Conservation (phyloP, 805 yeast genomes). For the Candida hispaniensis region DNA sequence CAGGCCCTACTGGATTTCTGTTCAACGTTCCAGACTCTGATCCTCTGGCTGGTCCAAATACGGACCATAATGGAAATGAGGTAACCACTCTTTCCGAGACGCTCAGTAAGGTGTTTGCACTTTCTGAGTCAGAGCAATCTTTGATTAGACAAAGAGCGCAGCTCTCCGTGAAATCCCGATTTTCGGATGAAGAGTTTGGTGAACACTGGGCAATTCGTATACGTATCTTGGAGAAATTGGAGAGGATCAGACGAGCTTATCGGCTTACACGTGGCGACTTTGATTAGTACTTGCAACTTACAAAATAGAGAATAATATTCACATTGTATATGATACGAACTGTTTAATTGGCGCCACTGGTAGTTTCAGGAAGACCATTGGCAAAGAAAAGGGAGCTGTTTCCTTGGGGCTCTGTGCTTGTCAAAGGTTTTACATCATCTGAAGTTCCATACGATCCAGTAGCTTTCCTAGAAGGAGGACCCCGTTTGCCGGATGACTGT, state of each 20-base stretch:
- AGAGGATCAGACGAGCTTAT: slow-evolving; percentile 19
- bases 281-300: slow-evolving; percentile 19
- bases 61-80: slow-evolving; percentile 9
- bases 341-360: slow-evolving; percentile 22
- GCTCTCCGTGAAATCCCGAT: slow-evolving; percentile 35
- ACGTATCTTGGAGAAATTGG: slow-evolving; percentile 21
- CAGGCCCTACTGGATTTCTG: slow-evolving; percentile 54
- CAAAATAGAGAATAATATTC: too few relatives aligned
- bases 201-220: slow-evolving; percentile 38
- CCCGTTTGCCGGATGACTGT: slow-evolving; percentile 19
- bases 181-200: slow-evolving; percentile 52
- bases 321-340: too few relatives aligned
- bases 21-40: slow-evolving; percentile 71
- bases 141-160: slow-evolving; percentile 37
- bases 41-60: background rate
- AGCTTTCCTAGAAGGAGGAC: slow-evolving; percentile 26
- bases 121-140: slow-evolving; percentile 31
- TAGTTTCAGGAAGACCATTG: slow-evolving; percentile 28
- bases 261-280: slow-evolving; percentile 19
- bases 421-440: slow-evolving; percentile 27
- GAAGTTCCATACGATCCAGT: slow-evolving; percentile 28
- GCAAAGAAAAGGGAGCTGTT: slow-evolving; percentile 27
- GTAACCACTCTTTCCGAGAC: slow-evolving; percentile 37
- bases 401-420: slow-evolving; percentile 18
- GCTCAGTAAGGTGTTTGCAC: slow-evolving; percentile 36